Evolutionary conservation across 2,329 filamentous ascomycete species (phyloP), one percentile per base, ranked within the genome.

Genomic region (Endoconidiophora polonica): DNA sequence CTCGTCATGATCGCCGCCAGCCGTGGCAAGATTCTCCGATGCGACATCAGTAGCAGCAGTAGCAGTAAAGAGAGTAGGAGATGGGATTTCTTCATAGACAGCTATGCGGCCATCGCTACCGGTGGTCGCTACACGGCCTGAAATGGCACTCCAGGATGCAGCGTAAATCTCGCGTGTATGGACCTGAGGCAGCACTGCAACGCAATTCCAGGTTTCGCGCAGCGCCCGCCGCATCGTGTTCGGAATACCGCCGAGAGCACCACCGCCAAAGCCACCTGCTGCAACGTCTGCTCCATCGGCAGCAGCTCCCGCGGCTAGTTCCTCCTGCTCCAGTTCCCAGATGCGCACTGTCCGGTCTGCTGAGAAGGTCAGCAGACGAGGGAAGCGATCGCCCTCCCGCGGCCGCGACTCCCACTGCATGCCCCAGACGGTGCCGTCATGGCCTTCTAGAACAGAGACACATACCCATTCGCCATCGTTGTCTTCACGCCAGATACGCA

Each of bases 391-490:
- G 16, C 63, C 62, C 5, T 59, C 57, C 7, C 60, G 59, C 7
- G 66, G 65, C 26, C 59, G 63, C 4, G 60, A 66, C 69, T 76
- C 84, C 76, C 72, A 87, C 65, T 88, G 80, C 12, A 95, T 62
- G 56, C 79, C 83, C 91, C 91, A 98, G 9, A 96, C 88, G 2
- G 91, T 98, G 2, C 82, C 84, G 24, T 67, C 68, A 61, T 96
- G 90, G 1, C 84, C 87, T 57, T 82, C 77, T 23, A 96, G 69
- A 43, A 87, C 76, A 7, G 83, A 76, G 24, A 94, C 83, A 60
- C 90, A 94, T 9, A 83, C 83, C 91, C 91, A 98, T 62, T 96
- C 90, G 33, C 73, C 74, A 60, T 95, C 90, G 36, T 77, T 73
- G 63, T 95, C 90, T 67, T 94, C 88, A 44, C 83, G 76, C 80